Evolutionary conservation across 2,329 filamentous ascomycete genomes (phyloP).

Genomic region (Lecanicillium sp.): DNA sequence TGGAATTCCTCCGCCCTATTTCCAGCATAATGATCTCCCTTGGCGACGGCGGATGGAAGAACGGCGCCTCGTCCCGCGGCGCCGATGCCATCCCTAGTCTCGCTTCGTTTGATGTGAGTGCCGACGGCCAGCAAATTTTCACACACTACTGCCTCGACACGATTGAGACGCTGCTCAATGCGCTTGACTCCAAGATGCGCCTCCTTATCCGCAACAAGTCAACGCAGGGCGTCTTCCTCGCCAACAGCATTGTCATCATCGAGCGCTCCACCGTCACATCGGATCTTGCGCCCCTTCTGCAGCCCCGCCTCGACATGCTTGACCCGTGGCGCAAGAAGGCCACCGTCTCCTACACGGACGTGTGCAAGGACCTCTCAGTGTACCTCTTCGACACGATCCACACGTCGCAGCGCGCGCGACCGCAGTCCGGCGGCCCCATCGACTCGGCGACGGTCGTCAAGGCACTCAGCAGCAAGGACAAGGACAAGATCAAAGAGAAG

Average conservation of each 20-base stretch:
- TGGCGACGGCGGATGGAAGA: constrained; percentile 85
- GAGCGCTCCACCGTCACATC: constrained; percentile 79
- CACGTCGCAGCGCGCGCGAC: constrained; percentile 62
- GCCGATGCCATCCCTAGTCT: constrained; percentile 64
- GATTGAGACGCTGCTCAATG: constrained; percentile 70
- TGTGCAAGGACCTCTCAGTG: constrained; percentile 81
- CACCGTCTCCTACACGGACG: constrained; percentile 71
- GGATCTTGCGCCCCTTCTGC: constrained; percentile 67
- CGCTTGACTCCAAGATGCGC: constrained; percentile 69
- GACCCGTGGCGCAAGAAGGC: constrained; percentile 87
- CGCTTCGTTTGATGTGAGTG: constrained; percentile 77
- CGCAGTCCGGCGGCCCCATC: constrained; percentile 67
- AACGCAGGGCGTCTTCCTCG: constrained; percentile 79
- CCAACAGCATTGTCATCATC: constrained; percentile 78
- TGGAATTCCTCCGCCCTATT: constrained; percentile 77
- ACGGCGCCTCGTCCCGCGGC: constrained; percentile 44
- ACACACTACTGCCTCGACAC: constrained; percentile 86
- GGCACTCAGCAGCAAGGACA: constrained; percentile 78
- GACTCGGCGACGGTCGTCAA: constrained; percentile 84
- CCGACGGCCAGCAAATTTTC: constrained; percentile 82
- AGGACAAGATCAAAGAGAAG: constrained; percentile 93
- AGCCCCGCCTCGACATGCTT: constrained; percentile 58
- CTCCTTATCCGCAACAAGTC: constrained; percentile 70
- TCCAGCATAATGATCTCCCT: constrained; percentile 87
- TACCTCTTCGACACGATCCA: constrained; percentile 88